Base-by-base conservation (phyloP, 2,329 filamentous ascomycete genomes). In the Sporothrix protearum region DNA sequence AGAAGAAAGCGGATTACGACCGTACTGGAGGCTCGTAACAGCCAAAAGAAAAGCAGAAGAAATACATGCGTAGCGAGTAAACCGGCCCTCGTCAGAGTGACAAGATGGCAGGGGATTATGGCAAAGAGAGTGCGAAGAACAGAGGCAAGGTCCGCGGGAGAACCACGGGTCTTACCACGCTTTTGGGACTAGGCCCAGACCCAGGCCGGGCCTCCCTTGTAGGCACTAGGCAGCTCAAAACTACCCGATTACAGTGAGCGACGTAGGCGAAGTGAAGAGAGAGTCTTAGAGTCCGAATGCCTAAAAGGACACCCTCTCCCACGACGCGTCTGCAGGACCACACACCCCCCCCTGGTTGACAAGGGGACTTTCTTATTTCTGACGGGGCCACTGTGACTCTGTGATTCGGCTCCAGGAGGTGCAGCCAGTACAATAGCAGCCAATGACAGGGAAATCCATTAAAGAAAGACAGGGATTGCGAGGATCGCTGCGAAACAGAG, bases 161-260 rank as follows among this genome's bases (percentile, higher is more conserved):
- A 69, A 69, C 67, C 67, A 14, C 51, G 51, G 51, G 45, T 69
- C 47, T 69, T 59, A 69, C 67, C 67, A 14, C 51, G 51, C 67
- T 57, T 69, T 59, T 69, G 67, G 67, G 67, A 45, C 67, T 47
- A 59, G 66, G 49, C 51, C 19, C 14, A 47, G 42, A 47, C 42
- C 42, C 16, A 19, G 63, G n/a, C 22, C 57, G 22, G n/a, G 33
- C 10, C 12, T 16, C 9, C 55, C 59, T 8, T 64, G 59, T 22
- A 28, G 22, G 22, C n/a, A 16, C 19, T n/a, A 16, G 45, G 30
- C 59, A 45, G 42, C n/a, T 28, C 22, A 51, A 33, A 61, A 36
- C 45, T 25, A 3, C n/a, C 59, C 59, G 10, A n/a, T n/a, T n/a
- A n/a, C n/a, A n/a, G n/a, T 63, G 8, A 33, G 33, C 57, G 57